Conservation (phyloP, 2,329 filamentous ascomycete genomes). For the Alternaria infectoria region DNA sequence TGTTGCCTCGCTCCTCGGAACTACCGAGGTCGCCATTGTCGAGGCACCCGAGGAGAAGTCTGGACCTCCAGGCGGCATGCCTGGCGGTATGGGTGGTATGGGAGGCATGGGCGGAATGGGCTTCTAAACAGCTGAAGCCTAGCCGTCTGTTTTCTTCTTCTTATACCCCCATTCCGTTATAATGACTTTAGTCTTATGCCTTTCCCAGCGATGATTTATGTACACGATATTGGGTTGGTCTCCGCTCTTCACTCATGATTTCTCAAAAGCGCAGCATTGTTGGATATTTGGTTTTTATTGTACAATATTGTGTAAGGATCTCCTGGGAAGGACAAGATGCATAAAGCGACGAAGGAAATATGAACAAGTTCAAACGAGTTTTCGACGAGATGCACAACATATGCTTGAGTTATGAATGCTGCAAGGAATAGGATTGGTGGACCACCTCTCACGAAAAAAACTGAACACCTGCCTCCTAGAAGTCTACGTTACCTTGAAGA, state of each 20-base stretch:
- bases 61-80: constrained; percentile 61
- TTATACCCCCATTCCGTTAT: constrained; percentile 41
- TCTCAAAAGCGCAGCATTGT: constrained; percentile 46
- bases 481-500: neutral
- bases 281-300: constrained; percentile 36
- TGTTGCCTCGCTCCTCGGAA: constrained; percentile 95
- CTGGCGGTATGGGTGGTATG: constrained; percentile 60
- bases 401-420: constrained; percentile 6
- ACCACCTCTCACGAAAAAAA: neutral
- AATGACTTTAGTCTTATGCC: constrained; percentile 41
- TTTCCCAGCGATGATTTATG: constrained; percentile 41
- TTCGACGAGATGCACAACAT: neutral
- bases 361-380: constrained; percentile 26
- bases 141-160: constrained; percentile 34
- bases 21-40: constrained; percentile 96
- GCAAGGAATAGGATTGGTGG: neutral
- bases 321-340: constrained; percentile 37
- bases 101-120: constrained; percentile 64
- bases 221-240: constrained; percentile 45
- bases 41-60: constrained; percentile 94
- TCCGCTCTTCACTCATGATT: constrained; percentile 49
- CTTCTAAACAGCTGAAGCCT: constrained; percentile 54
- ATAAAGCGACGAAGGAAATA: constrained; percentile 40
- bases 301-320: constrained; percentile 45
- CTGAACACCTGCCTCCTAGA: neutral